These are phyloP conservation scores for Magnusiomyces suaveolens DNA, from an alignment of 1,139 yeast genomes.

Conservation along the genomic window DNA sequence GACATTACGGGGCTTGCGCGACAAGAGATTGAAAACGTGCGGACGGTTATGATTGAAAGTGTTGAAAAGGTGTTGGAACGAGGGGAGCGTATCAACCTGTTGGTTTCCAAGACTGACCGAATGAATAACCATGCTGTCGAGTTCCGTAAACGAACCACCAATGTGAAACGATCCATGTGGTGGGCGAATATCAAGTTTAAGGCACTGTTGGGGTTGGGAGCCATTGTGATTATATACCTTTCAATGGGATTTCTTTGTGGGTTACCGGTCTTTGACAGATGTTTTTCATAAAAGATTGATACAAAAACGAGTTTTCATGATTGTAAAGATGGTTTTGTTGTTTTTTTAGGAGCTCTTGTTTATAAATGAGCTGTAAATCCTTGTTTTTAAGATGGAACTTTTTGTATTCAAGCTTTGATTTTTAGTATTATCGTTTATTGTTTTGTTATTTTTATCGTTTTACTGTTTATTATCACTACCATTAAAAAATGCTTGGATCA, in stretches of 20 bases:
- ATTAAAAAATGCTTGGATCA: too few relatives aligned
- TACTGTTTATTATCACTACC: too few relatives aligned
- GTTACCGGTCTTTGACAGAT: conserved; percentile 10
- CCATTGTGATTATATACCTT: conserved; percentile 9
- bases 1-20: conserved; percentile 27
- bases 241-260: conserved; percentile 13
- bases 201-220: conserved; percentile 6
- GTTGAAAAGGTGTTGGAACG: conserved; percentile 50
- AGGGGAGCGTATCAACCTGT: conserved; percentile 65
- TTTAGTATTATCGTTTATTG: too few relatives aligned
- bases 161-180: conserved; percentile 52
- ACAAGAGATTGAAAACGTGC: conserved; percentile 34
- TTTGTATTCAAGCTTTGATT: too few relatives aligned
- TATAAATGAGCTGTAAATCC: too few relatives aligned
- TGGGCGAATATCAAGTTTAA: conserved; percentile 26
- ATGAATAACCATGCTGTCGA: conserved; percentile 60
- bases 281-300: background rate
- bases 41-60: conserved; percentile 35
- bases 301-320: too few relatives aligned
- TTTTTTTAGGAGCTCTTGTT: too few relatives aligned
- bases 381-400: too few relatives aligned
- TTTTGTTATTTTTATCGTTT: too few relatives aligned
- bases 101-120: conserved; percentile 75
- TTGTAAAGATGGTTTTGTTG: too few relatives aligned
- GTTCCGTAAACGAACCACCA: conserved; percentile 62